Conservation (phyloP, 352 stramenopile genomes). For the Phytophthora vignae region DNA sequence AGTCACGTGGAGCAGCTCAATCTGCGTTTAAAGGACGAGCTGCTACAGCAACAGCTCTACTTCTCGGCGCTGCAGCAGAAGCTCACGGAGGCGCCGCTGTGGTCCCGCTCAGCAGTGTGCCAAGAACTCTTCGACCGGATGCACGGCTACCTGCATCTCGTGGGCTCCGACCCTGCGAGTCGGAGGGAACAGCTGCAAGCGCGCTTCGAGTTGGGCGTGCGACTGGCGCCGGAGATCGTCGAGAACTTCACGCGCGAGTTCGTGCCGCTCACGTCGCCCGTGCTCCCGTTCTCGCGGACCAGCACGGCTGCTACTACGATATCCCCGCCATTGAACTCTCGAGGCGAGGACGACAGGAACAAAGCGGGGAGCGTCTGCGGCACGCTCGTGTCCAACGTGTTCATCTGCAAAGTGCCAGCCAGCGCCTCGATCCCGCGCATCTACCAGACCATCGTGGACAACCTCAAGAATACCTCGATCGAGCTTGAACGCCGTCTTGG, state of each 20-base stretch:
- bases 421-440: conserved; percentile 42
- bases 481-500: conserved; percentile 48
- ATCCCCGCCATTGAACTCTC: conserved; percentile 14
- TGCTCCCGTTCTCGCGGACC: conserved; percentile 56
- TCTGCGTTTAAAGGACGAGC: conserved; percentile 51
- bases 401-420: conserved; percentile 62
- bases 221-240: conserved; percentile 36
- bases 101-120: conserved; percentile 37
- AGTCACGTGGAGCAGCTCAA: conserved; percentile 61
- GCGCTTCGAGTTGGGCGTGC: conserved; percentile 44
- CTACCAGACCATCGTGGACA: conserved; percentile 44
- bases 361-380: conserved; percentile 20
- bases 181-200: conserved; percentile 39
- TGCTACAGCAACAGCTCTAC: conserved; percentile 65
- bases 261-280: conserved; percentile 34
- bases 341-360: conserved; percentile 18
- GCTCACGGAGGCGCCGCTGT: conserved; percentile 54
- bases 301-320: conserved; percentile 39
- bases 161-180: conserved; percentile 8
- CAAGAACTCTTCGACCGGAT: conserved; percentile 53
- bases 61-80: conserved; percentile 59
- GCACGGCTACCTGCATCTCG: conserved; percentile 46
- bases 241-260: conserved; percentile 52
- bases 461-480: conserved; percentile 40
- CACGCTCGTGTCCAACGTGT: conserved; percentile 63